These are phyloP conservation scores for Hapsidospora chrysogenum DNA, from an alignment of 495 filamentous ascomycete species.

Conservation along the genomic window DNA sequence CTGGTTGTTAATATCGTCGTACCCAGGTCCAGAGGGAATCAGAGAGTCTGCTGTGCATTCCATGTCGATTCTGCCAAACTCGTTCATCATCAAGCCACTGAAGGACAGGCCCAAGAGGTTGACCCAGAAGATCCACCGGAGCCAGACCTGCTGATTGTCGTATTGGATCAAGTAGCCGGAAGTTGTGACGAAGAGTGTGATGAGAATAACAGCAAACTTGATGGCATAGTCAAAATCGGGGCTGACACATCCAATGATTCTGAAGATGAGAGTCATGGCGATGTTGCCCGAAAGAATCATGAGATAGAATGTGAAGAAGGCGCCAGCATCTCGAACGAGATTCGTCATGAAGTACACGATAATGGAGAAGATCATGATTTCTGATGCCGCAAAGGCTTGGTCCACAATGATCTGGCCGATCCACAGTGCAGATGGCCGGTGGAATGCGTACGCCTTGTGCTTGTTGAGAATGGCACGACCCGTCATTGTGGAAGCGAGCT, in stretches of 20 bases:
- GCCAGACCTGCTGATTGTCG: conserved; percentile 50
- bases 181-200: conserved; percentile 64
- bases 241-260: conserved; percentile 60
- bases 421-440: conserved; percentile 63
- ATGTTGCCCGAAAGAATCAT: conserved; percentile 54
- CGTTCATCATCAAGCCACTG: conserved; percentile 65
- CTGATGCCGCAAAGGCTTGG: conserved; percentile 45
- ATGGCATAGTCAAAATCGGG: conserved; percentile 78
- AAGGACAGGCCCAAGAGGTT: conserved; percentile 65
- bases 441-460: conserved; percentile 63
- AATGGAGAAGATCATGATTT: conserved; percentile 54
- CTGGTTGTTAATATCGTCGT: conserved; percentile 49
- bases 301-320: conserved; percentile 67
- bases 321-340: conserved; percentile 45
- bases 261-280: conserved; percentile 66
- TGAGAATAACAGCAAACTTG: conserved; percentile 58
- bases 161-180: conserved; percentile 70
- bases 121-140: conserved; percentile 69
- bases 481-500: conserved; percentile 54
- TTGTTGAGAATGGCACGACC: conserved; percentile 63
- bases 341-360: conserved; percentile 73
- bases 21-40: conserved; percentile 46
- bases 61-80: conserved; percentile 48
- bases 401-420: conserved; percentile 71
- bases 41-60: conserved; percentile 46